Conservation (phyloP, 2,329 filamentous ascomycete species). For the Domatiomyces catenatus region DNA sequence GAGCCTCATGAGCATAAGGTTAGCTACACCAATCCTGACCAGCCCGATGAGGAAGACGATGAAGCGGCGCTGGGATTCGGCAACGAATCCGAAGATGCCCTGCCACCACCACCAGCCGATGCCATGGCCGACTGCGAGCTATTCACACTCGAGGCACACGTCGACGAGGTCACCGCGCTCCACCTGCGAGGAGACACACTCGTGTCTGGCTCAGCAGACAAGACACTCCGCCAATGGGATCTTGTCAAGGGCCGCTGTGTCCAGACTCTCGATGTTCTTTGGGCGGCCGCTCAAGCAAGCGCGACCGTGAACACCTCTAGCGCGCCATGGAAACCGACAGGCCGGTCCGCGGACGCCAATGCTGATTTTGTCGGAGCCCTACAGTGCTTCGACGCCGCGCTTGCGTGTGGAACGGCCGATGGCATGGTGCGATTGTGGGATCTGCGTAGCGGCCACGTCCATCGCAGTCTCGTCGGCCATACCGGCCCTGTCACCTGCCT, state of each 20-base stretch:
- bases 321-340: constrained; percentile 55
- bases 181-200: constrained; percentile 80
- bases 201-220: constrained; percentile 91
- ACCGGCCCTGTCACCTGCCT: constrained; percentile 86
- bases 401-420: constrained; percentile 92
- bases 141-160: constrained; percentile 76
- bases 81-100: constrained; percentile 53
- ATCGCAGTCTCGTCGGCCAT: constrained; percentile 85
- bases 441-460: constrained; percentile 89
- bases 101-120: constrained; percentile 50
- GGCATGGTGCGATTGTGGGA: constrained; percentile 97
- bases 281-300: constrained; percentile 85
- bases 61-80: constrained; percentile 58
- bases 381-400: constrained; percentile 87
- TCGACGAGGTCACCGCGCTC: constrained; percentile 86
- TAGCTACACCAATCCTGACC: constrained; percentile 28
- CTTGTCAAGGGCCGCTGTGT: constrained; percentile 92
- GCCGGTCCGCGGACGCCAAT: constrained; percentile 46
- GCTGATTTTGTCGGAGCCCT: constrained; percentile 90
- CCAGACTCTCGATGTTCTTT: constrained; percentile 92
- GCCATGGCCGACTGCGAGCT: constrained; percentile 81
- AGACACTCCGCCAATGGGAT: constrained; percentile 96
- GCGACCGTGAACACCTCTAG: constrained; percentile 40
- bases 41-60: constrained; percentile 32
- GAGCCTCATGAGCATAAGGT: constrained; percentile 49